Evolutionary conservation across 140 eudicot genomes (phyloP).

Genomic region (Anethum foeniculum): DNA sequence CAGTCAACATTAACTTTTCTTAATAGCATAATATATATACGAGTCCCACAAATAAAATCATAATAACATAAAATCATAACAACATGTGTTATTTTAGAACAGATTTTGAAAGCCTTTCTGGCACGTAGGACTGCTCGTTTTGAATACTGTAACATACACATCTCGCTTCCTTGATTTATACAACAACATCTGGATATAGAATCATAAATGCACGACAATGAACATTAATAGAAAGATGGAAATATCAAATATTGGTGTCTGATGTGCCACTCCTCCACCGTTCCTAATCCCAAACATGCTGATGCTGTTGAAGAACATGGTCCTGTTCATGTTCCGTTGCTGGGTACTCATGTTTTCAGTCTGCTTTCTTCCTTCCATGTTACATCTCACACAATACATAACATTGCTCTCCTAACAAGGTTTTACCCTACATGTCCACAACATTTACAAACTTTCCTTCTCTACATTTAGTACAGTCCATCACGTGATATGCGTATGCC

Average conservation of each 20-base stretch:
- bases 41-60: no score
- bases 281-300: background rate
- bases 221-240: slow-evolving; percentile 1
- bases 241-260: background rate
- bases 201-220: background rate
- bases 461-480: slow-evolving; percentile 1
- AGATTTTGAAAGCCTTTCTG: no score
- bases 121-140: no score
- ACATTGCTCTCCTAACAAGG: background rate
- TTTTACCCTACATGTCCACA: slow-evolving; percentile 6
- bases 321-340: background rate
- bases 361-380: background rate
- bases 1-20: no score
- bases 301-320: background rate
- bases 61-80: no score
- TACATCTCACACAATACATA: background rate
- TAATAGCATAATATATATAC: no score
- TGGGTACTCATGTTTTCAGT: background rate
- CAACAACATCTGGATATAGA: background rate
- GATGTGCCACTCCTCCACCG: background rate
- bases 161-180: background rate
- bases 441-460: background rate
- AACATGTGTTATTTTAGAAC: no score
- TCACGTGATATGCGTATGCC: background rate
- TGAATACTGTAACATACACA: background rate